A percentile compares a stretch with the other conserved stretches of the same genome.
These are phyloP conservation scores for Boletus rubropictus DNA, from an alignment of 768 basidiomycete species.

Conservation along the genomic window DNA sequence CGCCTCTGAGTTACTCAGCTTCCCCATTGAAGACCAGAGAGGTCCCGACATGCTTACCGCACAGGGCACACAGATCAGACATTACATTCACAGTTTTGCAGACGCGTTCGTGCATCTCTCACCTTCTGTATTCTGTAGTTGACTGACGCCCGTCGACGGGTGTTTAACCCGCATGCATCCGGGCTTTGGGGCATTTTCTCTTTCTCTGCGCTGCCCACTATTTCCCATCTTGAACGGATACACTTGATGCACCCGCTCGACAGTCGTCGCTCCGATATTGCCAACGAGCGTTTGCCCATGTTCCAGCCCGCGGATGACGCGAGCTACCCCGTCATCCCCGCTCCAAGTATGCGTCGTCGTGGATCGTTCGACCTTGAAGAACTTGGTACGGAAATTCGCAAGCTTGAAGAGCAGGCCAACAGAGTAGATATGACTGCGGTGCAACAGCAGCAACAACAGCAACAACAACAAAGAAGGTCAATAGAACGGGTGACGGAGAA, in stretches of 20 bases:
- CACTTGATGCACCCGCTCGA: background rate
- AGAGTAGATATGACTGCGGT: constrained; percentile 17
- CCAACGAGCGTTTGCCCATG: constrained; percentile 69
- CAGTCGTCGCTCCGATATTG: constrained; percentile 66
- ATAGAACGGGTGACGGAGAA: constrained; percentile 62
- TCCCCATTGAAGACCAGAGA: constrained; percentile 33
- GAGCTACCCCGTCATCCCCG: constrained; percentile 46
- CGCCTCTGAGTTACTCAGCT: constrained; percentile 54
- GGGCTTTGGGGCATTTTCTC: background rate
- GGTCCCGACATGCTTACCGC: constrained; percentile 57
- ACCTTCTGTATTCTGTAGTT: background rate
- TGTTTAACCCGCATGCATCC: background rate
- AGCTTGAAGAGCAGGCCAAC: constrained; percentile 51
- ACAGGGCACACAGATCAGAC: constrained; percentile 52
- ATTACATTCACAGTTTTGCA: constrained; percentile 64
- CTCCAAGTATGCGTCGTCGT: constrained; percentile 55
- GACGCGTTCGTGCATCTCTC: constrained; percentile 56
- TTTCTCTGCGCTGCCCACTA: background rate
- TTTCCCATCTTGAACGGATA: background rate
- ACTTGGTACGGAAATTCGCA: constrained; percentile 63
- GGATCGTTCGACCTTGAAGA: constrained; percentile 37
- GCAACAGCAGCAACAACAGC: background rate
- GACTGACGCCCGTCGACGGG: background rate
- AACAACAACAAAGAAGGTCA: constrained; percentile 23
- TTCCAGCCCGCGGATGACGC: constrained; percentile 35